These are phyloP conservation scores for Hyphodiscus hymeniophilus DNA, from an alignment of 495 filamentous ascomycete genomes.

Conservation along the genomic window DNA sequence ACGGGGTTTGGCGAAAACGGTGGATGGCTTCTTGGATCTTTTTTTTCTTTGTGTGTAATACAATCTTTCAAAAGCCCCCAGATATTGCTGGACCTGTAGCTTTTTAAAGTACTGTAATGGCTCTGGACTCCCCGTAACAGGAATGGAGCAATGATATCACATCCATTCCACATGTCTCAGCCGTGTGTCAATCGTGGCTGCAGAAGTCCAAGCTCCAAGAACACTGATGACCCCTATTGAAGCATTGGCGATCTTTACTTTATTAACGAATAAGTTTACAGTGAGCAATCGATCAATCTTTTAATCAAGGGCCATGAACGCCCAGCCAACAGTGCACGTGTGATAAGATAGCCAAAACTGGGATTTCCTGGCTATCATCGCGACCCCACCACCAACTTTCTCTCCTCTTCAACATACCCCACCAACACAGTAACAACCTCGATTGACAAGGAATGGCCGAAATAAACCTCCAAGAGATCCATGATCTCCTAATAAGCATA, in stretches of 20 bases:
- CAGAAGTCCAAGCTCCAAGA: too few relatives aligned
- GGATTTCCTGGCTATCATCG: not conserved
- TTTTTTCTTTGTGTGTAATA: not conserved
- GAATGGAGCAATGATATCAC: not conserved
- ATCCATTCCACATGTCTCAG: not conserved
- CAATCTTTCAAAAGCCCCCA: not conserved
- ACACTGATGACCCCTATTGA: too few relatives aligned
- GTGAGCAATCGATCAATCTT: too few relatives aligned
- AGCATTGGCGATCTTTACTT: too few relatives aligned
- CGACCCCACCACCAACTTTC: not conserved
- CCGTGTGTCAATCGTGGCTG: too few relatives aligned
- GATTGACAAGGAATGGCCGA: slow-evolving; percentile 31
- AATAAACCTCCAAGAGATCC: slow-evolving; percentile 68
- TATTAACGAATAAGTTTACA: too few relatives aligned
- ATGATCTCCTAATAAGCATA: slow-evolving; percentile 65
- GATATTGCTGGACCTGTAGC: not conserved
- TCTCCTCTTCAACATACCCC: slow-evolving; percentile 4
- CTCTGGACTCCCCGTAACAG: not conserved
- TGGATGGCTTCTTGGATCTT: not conserved
- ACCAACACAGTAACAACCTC: not conserved
- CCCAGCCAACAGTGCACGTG: slow-evolving; percentile 4
- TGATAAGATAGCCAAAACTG: slow-evolving; percentile 5
- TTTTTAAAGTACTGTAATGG: not conserved
- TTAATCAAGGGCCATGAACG: too few relatives aligned
- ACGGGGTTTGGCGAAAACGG: slow-evolving; percentile 1